These are phyloP conservation scores for Metschnikowia koreensis DNA, from an alignment of 805 yeast species.

Conservation along the genomic window DNA sequence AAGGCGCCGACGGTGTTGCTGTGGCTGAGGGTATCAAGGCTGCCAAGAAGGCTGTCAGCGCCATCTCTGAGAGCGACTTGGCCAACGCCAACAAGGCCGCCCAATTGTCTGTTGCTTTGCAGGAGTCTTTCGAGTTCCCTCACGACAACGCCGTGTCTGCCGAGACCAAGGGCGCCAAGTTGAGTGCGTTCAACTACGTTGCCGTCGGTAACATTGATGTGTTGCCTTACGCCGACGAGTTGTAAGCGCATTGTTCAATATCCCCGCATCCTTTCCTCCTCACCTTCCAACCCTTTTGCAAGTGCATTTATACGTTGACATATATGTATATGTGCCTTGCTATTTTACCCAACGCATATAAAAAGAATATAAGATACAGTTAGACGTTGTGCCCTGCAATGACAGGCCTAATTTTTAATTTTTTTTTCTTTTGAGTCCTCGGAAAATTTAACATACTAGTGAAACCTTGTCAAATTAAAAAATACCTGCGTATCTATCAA, in stretches of 20 bases:
- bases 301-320: slow-evolving; percentile 7
- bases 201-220: slow-evolving; percentile 86
- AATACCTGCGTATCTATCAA: neutral
- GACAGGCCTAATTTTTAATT: neutral
- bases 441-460: neutral
- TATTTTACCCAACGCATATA: slow-evolving; percentile 9
- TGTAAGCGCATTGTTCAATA: slow-evolving; percentile 40
- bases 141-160: slow-evolving; percentile 32
- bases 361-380: neutral
- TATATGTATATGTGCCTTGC: slow-evolving; percentile 8
- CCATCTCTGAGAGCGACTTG: slow-evolving; percentile 50
- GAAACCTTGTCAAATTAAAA: too few relatives aligned
- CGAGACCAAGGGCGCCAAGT: slow-evolving; percentile 35
- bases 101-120: slow-evolving; percentile 43
- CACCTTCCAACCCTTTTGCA: slow-evolving; percentile 5
- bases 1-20: slow-evolving; percentile 55
- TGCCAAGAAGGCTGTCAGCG: slow-evolving; percentile 45
- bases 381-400: neutral
- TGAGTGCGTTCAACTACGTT: slow-evolving; percentile 68
- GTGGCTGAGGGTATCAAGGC: slow-evolving; percentile 62
- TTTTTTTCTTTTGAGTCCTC: neutral
- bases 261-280: slow-evolving; percentile 11
- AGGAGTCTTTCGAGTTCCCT: slow-evolving; percentile 35
- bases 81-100: slow-evolving; percentile 48
- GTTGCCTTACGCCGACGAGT: slow-evolving; percentile 87